Base-by-base conservation (phyloP, 208 protist genomes). In the Leishmania turanica region DNA sequence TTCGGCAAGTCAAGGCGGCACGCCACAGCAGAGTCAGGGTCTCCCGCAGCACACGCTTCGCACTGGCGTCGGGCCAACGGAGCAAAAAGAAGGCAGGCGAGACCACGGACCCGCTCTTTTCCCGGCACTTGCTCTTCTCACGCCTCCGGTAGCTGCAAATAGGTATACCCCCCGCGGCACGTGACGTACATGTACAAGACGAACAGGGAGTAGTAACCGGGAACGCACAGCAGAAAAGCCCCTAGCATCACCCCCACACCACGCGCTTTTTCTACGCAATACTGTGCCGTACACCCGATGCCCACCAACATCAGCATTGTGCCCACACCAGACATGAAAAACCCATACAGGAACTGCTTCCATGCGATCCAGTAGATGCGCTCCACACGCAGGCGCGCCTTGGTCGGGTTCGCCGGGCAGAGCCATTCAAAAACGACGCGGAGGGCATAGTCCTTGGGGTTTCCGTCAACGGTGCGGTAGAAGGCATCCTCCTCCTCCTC, bases 301-400 rank as follows among this genome's bases (percentile, higher is more conserved):
- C 88, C 91, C 8, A 95, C 49, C 2, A 86, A 3, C 45, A 93
- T 62, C 58, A 96, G 82, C 24, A 88, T 78, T 3, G 86, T 84
- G 7, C 94, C 92, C 49, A 94, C 79, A n/a, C 83, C 86, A n/a
- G 91, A 81, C 65, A 97, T 88, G 64, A 94, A 90, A 78, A 95
- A 90, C 6, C 87, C 89, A 42, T 90, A 84, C 9, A 91, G 84
- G 75, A 96, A 89, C 54, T 86, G 68, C 69, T 79, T 79, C 91
- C 91, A 96, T 15, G 86, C 85, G 24, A 89, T 80, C 93, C 92
- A 97, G 82, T 96, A 97, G 34, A 97, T 69, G 5, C 90, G 81
- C 80, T 91, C 89, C 62, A 97, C 83, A 13, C 91, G 91, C 27
- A 87, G 84, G 19, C 91, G 88, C 7, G 89, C 91, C 1, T 83